Evolutionary conservation across 768 basidiomycete genomes (phyloP).

Genomic region (Trametes gibbosa): DNA sequence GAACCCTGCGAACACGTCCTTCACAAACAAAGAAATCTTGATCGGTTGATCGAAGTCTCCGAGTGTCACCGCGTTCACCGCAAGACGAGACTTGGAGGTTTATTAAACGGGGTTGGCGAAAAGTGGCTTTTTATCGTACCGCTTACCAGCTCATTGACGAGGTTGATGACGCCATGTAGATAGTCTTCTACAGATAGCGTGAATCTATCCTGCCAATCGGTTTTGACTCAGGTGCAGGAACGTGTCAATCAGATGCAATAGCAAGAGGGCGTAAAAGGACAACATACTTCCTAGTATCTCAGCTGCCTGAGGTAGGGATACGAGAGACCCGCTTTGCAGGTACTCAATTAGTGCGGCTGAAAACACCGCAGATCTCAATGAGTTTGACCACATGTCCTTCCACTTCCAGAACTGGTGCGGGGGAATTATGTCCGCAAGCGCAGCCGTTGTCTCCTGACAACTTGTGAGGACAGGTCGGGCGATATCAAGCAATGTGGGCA

Average conservation of each 20-base stretch:
- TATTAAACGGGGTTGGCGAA: background rate
- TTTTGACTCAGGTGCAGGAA: slow-evolving; percentile 47
- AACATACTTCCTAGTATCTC: slow-evolving; percentile 66
- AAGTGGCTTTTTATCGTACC: background rate
- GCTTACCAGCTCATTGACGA: slow-evolving; percentile 78
- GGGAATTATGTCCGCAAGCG: slow-evolving; percentile 61
- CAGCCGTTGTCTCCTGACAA: slow-evolving; percentile 48
- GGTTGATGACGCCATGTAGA: slow-evolving; percentile 71
- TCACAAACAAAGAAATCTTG: slow-evolving; percentile 74
- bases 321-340: slow-evolving; percentile 53
- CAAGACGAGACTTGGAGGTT: slow-evolving; percentile 60
- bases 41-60: slow-evolving; percentile 79
- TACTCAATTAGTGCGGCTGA: slow-evolving; percentile 65
- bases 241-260: background rate
- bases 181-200: slow-evolving; percentile 73
- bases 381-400: slow-evolving; percentile 81
- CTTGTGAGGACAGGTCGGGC: slow-evolving; percentile 54
- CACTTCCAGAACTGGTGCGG: slow-evolving; percentile 78
- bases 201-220: slow-evolving; percentile 68
- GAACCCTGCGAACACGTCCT: slow-evolving; percentile 81
- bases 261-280: background rate
- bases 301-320: slow-evolving; percentile 51
- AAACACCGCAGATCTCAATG: slow-evolving; percentile 65
- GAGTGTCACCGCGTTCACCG: slow-evolving; percentile 79
- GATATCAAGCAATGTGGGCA: slow-evolving; percentile 55